Conservation (phyloP, 768 basidiomycete genomes). For the Leccinum pellstonianum region DNA sequence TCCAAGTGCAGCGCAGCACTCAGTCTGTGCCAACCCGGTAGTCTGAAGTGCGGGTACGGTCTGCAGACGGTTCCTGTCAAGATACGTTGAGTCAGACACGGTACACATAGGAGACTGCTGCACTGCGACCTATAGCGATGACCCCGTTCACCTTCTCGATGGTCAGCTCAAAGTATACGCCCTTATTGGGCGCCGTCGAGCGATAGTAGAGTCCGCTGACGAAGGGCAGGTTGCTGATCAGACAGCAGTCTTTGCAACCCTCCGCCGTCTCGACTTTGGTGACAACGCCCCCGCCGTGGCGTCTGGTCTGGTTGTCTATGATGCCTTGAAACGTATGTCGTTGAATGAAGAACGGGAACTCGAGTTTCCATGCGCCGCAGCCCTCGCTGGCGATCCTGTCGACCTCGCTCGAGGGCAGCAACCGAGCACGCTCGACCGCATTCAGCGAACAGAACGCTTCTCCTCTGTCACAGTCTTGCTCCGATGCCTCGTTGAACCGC, state of each 20-base stretch:
- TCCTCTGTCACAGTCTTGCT: conserved; percentile 53
- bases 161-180: conserved; percentile 64
- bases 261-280: conserved; percentile 42
- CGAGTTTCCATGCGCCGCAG: conserved; percentile 54
- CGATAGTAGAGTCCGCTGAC: conserved; percentile 59
- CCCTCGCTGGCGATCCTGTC: conserved; percentile 50
- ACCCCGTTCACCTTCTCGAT: conserved; percentile 56
- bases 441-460: conserved; percentile 47
- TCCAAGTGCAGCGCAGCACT: conserved; percentile 68
- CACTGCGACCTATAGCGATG: conserved; percentile 54
- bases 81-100: neutral
- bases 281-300: conserved; percentile 22
- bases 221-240: conserved; percentile 61
- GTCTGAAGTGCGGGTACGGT: conserved; percentile 63
- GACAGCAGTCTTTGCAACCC: conserved; percentile 48
- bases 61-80: conserved; percentile 56
- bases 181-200: conserved; percentile 41
- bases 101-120: neutral
- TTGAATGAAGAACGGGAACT: conserved; percentile 15
- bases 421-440: conserved; percentile 40
- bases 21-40: conserved; percentile 71
- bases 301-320: conserved; percentile 39
- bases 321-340: conserved; percentile 40
- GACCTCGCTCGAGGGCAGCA: conserved; percentile 52
- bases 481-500: conserved; percentile 53